Base-by-base conservation (phyloP, 2,329 filamentous ascomycete species). In the Penicillium palitans region DNA sequence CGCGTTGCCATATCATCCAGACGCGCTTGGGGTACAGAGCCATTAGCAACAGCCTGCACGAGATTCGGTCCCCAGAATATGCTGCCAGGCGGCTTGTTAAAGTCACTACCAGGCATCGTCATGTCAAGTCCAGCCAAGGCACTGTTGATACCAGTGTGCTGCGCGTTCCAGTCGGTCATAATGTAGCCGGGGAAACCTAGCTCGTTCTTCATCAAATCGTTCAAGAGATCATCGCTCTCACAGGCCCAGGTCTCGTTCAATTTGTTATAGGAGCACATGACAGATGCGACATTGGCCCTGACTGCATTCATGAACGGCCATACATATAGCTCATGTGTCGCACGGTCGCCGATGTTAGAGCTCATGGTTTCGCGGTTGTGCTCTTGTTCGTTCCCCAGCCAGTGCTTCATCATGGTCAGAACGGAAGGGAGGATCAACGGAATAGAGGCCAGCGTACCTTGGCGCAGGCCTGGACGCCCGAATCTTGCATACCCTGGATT, bases 101-200 rank as follows among this genome's bases (percentile, higher is more conserved):
- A 67, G 35, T 69, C 68, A 15, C 62, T 56, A 17, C 91, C 90
- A 1, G 90, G 90, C 91, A 95, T 95, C n/a, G 83, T 83, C 90
- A 95, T 92, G 73, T 96, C 91, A 25, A 95, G 79, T 40, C 90
- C 91, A 24, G 90, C 89, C 39, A 86, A 79, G 3, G 90, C 87
- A 37, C 82, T 84, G 27, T 85, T 79, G 6, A 84, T 86, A 62
- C 88, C 89, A 4, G 85, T 80, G 67, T 93, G 89, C 67, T 91
- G 88, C 5, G 89, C 90, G 64, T 84, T 79, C 89, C 90, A 95
- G 72, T 96, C 90, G n/a, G 83, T 86, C 84, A 90, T 86, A 57
- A 93, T 83, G 67, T 91, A 91, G 0, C 90, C 90, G 65, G 91
- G 89, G 77, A 93, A 93, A 42, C 89, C 90, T 0, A 93, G 80